These are phyloP conservation scores for Penicillium subrubescens DNA, from an alignment of 495 filamentous ascomycete genomes.

Conservation along the genomic window DNA sequence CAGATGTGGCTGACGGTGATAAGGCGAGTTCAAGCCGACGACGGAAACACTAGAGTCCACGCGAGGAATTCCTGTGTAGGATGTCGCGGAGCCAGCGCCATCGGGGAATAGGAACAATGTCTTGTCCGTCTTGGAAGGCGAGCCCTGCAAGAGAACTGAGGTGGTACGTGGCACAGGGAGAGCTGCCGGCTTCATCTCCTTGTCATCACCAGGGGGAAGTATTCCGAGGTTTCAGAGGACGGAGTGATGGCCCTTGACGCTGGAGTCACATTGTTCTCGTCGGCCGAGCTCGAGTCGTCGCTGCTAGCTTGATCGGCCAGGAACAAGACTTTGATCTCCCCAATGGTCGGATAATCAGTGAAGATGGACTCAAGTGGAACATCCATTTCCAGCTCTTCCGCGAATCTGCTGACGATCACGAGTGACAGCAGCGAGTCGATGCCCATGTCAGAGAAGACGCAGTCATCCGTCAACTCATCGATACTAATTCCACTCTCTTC, in stretches of 20 bases:
- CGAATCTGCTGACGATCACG: background rate
- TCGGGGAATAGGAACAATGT: slow-evolving; percentile 11
- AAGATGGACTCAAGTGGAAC: background rate
- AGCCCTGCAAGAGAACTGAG: background rate
- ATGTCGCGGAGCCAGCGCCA: background rate
- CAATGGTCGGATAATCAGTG: background rate
- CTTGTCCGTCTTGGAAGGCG: background rate
- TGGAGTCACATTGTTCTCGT: background rate
- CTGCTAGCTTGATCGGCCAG: background rate
- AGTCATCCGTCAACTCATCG: background rate
- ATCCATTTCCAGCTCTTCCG: background rate
- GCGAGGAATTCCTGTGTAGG: background rate
- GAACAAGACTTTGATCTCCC: background rate
- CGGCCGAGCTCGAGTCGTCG: background rate
- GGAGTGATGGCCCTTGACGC: background rate
- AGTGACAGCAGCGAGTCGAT: background rate
- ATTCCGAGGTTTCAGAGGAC: background rate
- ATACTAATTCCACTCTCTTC: background rate
- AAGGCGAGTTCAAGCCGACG: slow-evolving; percentile 1
- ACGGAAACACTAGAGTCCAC: background rate
- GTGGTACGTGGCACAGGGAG: background rate
- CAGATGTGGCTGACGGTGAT: background rate
- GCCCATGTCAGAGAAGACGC: background rate
- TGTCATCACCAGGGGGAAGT: background rate
- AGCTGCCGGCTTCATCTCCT: background rate